A percentile compares a stretch with the other conserved stretches of the same genome.
Evolutionary conservation across 1,139 yeast genomes (phyloP).

Genomic region (Geotrichum fermentans): DNA sequence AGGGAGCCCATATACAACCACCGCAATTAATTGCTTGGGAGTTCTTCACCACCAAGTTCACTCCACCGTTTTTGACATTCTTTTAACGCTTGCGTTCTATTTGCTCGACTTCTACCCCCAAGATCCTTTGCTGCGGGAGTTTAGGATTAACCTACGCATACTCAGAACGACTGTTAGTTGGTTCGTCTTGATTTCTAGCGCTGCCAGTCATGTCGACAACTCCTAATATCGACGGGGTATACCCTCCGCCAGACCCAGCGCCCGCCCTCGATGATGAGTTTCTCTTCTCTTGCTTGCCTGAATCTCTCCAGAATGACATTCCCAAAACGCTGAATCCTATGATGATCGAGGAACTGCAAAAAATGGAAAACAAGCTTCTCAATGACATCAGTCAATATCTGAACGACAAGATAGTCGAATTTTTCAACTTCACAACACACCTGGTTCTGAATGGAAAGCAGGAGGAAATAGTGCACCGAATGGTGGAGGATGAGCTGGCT

Average conservation of each 20-base stretch:
- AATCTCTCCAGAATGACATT: slow-evolving; percentile 1
- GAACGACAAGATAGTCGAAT: slow-evolving; percentile 3
- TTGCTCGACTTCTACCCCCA: background rate
- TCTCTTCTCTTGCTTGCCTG: background rate
- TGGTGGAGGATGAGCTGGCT: background rate
- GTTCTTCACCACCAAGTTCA: background rate
- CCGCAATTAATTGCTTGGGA: background rate
- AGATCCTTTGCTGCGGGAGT: background rate
- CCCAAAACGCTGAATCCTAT: background rate
- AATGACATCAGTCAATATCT: slow-evolving; percentile 1
- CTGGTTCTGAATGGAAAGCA: background rate
- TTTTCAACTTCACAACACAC: slow-evolving; percentile 1
- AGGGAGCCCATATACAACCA: too few species aligned
- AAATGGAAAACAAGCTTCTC: background rate
- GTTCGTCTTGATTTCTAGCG: too few species aligned
- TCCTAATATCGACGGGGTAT: background rate
- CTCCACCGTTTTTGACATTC: background rate
- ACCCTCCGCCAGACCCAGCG: slow-evolving; percentile 4
- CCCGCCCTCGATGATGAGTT: slow-evolving; percentile 4
- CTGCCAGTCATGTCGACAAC: slow-evolving; percentile 4
- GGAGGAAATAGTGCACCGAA: background rate
- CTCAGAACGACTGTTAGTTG: background rate
- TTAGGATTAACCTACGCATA: background rate
- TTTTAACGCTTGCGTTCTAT: background rate
- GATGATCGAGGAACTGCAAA: background rate